A percentile compares a stretch with the other conserved stretches of the same genome.
Evolutionary conservation across 2,329 filamentous ascomycete species (phyloP).

Genomic region (Hirsutella rhossiliensis): DNA sequence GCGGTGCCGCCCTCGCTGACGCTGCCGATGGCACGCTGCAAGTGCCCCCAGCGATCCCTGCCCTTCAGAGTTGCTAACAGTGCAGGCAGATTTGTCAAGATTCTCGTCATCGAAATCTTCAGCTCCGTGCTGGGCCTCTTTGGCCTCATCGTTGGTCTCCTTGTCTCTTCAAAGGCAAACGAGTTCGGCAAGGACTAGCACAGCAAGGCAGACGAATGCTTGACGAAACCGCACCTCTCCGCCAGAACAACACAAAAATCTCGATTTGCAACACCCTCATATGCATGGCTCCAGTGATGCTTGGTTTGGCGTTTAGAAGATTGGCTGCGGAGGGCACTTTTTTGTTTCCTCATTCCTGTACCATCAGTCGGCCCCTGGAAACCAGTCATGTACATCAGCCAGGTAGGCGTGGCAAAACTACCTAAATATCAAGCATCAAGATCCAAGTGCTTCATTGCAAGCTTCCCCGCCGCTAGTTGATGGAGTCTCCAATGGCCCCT

Average conservation of each 20-base stretch:
- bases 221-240: neutral
- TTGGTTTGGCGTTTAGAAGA: constrained; percentile 30
- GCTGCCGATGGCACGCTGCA: constrained; percentile 85
- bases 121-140: constrained; percentile 95
- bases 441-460: neutral
- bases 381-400: constrained; percentile 21
- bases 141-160: constrained; percentile 84
- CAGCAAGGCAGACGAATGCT: neutral
- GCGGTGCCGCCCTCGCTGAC: constrained; percentile 89
- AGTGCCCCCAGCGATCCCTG: constrained; percentile 28
- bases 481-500: neutral
- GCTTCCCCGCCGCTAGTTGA: too few species aligned
- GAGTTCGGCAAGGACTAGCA: constrained; percentile 8
- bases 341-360: constrained; percentile 18
- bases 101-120: constrained; percentile 98
- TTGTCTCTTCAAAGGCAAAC: constrained; percentile 72
- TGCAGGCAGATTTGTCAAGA: constrained; percentile 76
- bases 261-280: neutral
- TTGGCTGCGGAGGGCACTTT: constrained; percentile 15
- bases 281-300: constrained; percentile 24
- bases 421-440: neutral
- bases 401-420: constrained; percentile 4
- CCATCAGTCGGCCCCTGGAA: constrained; percentile 16
- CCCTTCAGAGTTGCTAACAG: neutral
- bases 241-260: neutral